These are phyloP conservation scores for Ramaria sp. DNA, from an alignment of 768 basidiomycete genomes.

Conservation along the genomic window DNA sequence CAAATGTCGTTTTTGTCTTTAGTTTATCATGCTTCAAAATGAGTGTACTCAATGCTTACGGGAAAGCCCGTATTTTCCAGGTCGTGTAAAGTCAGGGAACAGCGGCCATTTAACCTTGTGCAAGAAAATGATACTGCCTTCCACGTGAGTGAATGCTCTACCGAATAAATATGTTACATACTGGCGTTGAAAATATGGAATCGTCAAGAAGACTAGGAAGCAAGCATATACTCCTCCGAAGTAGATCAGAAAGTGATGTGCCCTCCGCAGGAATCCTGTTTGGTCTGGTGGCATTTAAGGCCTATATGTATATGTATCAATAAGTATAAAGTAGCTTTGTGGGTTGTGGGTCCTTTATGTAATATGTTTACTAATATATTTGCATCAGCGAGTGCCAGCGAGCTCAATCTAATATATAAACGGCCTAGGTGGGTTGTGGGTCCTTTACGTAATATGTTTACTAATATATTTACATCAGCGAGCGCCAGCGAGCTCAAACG, in stretches of 20 bases:
- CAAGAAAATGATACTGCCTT: constrained; percentile 44
- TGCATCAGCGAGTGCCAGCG: too few species aligned
- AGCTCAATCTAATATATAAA: too few species aligned
- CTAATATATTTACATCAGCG: too few species aligned
- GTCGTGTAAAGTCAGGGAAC: constrained; percentile 50
- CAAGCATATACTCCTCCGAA: constrained; percentile 44
- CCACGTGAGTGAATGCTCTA: not conserved
- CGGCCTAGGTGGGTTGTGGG: too few species aligned
- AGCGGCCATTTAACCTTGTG: constrained; percentile 57
- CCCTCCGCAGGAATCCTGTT: constrained; percentile 1
- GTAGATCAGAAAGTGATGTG: constrained; percentile 25
- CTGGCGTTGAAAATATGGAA: constrained; percentile 65
- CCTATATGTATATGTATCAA: too few species aligned
- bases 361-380: too few species aligned
- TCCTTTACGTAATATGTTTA: too few species aligned
- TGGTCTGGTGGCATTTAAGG: not conserved
- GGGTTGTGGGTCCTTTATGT: too few species aligned
- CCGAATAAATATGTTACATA: constrained; percentile 24
- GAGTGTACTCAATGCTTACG: constrained; percentile 86
- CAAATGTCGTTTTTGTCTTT: too few species aligned
- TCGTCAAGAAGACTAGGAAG: constrained; percentile 40
- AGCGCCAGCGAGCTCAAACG: too few species aligned
- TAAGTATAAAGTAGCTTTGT: too few species aligned
- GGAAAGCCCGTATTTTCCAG: constrained; percentile 73
- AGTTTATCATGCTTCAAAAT: too few species aligned